Conservation (phyloP, 2,329 filamentous ascomycete species). For the Cephalotrichum gorgonifer region DNA sequence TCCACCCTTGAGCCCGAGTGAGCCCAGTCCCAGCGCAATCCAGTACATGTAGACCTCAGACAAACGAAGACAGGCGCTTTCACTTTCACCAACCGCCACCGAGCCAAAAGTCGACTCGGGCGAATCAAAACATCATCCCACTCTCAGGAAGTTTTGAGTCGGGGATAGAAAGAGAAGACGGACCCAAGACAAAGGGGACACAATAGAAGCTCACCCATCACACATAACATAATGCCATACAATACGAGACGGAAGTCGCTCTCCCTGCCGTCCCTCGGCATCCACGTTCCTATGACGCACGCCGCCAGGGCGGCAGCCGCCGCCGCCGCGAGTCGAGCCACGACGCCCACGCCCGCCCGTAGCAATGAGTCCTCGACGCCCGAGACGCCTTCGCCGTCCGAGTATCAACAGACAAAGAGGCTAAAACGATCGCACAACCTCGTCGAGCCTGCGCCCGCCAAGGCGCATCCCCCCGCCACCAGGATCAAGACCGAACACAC, state of each 20-base stretch:
- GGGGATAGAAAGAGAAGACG: background rate
- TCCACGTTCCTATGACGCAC: constrained; percentile 66
- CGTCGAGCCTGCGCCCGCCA: constrained; percentile 27
- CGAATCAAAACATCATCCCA: background rate
- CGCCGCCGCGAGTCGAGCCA: constrained; percentile 25
- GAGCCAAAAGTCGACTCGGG: background rate
- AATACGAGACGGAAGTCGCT: constrained; percentile 95
- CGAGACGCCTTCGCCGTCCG: constrained; percentile 6
- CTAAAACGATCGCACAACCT: constrained; percentile 69
- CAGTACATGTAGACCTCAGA: background rate
- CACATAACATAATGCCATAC: constrained; percentile 60
- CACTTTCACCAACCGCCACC: background rate
- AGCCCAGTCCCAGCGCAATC: background rate
- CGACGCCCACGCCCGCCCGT: constrained; percentile 17
- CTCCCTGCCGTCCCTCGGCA: constrained; percentile 84
- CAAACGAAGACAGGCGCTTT: no score
- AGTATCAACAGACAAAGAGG: constrained; percentile 48
- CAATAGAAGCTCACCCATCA: constrained; percentile 1
- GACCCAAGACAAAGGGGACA: no score
- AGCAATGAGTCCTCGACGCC: constrained; percentile 1
- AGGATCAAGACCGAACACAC: constrained; percentile 54
- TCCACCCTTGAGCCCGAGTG: background rate
- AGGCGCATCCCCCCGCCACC: constrained; percentile 4
- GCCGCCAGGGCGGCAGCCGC: constrained; percentile 45
- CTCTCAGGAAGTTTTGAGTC: background rate